phyloP scores from a whole-genome alignment of 805 yeast species.

The Yarrowia sp. region DNA sequence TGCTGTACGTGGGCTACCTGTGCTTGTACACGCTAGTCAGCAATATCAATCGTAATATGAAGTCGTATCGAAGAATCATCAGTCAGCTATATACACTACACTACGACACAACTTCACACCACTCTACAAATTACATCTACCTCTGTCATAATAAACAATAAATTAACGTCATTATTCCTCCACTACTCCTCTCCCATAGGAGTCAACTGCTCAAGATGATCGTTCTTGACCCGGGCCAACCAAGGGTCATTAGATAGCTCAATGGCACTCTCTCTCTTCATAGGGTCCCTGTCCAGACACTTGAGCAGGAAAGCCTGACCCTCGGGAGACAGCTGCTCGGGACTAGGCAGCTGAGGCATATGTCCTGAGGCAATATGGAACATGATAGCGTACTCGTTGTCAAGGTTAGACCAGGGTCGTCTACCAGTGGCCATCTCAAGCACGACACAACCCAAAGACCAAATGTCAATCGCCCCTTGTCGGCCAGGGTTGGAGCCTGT shows the following conservation, averaged over 20 bases:
- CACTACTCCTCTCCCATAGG: conserved; percentile 34
- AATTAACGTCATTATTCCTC: conserved; percentile 15
- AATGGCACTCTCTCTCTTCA: conserved; percentile 78
- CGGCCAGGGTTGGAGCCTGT: conserved; percentile 71
- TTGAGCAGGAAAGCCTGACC: conserved; percentile 76
- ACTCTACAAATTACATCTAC: too few species aligned
- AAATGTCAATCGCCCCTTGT: conserved; percentile 79
- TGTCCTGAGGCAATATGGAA: conserved; percentile 97
- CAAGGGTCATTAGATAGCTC: conserved; percentile 85
- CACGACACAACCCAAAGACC: conserved; percentile 97
- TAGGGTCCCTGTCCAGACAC: conserved; percentile 84
- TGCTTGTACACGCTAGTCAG: too few species aligned
- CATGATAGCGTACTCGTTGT: conserved; percentile 98
- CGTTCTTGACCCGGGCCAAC: conserved; percentile 55
- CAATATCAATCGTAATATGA: too few species aligned
- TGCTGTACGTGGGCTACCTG: too few species aligned
- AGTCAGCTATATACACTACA: too few species aligned
- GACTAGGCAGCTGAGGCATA: conserved; percentile 80
- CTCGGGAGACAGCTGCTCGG: conserved; percentile 74
- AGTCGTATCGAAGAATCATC: too few species aligned
- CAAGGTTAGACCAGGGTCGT: conserved; percentile 95
- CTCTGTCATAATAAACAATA: neutral
- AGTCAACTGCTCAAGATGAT: conserved; percentile 37
- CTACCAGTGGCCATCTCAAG: conserved; percentile 96
- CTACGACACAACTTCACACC: too few species aligned